A percentile compares a stretch with the other conserved stretches of the same genome.
Conservation (phyloP, 768 basidiomycete species). For the Leccinum sublutescens region DNA sequence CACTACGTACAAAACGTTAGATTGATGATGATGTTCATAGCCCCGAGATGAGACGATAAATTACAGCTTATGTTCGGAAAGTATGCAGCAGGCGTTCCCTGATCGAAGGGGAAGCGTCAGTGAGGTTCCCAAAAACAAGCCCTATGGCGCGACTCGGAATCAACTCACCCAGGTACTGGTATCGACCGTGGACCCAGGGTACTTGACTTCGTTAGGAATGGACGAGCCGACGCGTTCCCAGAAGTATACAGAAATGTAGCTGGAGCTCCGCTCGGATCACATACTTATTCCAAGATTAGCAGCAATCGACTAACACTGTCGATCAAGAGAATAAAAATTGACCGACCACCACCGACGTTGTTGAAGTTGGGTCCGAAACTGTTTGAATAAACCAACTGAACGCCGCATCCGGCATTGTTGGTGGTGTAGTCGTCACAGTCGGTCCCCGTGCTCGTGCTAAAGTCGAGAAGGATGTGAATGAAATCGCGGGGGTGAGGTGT, state of each 20-base stretch:
- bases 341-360: conserved; percentile 37
- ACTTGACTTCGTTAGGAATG: conserved; percentile 35
- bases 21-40: conserved; percentile 23
- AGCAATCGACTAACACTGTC: neutral
- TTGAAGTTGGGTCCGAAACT: conserved; percentile 39
- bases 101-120: neutral
- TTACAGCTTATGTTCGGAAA: conserved; percentile 14
- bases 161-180: neutral
- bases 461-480: neutral
- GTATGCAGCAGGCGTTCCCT: conserved; percentile 19
- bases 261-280: conserved; percentile 31
- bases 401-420: conserved; percentile 34
- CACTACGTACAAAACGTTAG: conserved; percentile 18
- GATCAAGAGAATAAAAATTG: neutral
- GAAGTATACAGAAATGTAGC: conserved; percentile 38
- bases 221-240: conserved; percentile 38
- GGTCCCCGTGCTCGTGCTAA: conserved; percentile 14
- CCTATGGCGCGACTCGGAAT: neutral
- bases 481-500: neutral
- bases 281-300: conserved; percentile 27
- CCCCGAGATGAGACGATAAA: conserved; percentile 16
- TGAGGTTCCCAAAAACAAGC: too few relatives aligned
- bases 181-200: too few relatives aligned
- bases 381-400: conserved; percentile 20
- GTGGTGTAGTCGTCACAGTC: conserved; percentile 28